Evolutionary conservation across 1,284 basidiomycete genomes (phyloP).

Genomic region (Sporisorium exsertum): DNA sequence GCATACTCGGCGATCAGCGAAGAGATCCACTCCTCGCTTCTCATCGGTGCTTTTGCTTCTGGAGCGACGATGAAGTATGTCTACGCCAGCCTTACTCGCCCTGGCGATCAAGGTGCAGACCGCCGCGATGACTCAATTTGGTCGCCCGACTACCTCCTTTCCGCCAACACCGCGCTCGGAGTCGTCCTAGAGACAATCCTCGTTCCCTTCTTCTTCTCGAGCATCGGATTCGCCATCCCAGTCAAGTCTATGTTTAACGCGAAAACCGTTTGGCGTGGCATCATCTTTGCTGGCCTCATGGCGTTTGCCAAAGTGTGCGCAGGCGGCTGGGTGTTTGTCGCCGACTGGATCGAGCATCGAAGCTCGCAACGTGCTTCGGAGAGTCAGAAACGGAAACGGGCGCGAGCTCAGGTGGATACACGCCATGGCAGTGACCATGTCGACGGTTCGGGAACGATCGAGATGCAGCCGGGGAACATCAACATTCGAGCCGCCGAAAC

Average conservation of each 20-base stretch:
- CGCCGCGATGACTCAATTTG: not conserved
- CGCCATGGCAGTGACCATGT: not conserved
- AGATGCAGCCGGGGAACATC: constrained; percentile 4
- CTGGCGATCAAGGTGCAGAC: not conserved
- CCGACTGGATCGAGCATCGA: constrained; percentile 33
- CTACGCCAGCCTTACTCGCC: constrained; percentile 1
- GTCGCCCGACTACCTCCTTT: constrained; percentile 19
- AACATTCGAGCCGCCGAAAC: not conserved
- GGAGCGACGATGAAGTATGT: constrained; percentile 59
- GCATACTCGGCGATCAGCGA: constrained; percentile 29
- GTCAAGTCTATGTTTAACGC: constrained; percentile 73
- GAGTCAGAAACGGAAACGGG: not conserved
- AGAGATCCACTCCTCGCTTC: constrained; percentile 70
- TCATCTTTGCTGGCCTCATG: constrained; percentile 74
- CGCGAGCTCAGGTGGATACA: not conserved
- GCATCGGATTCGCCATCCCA: constrained; percentile 74
- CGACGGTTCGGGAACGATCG: not conserved
- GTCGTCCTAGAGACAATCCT: constrained; percentile 65
- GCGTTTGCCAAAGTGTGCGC: constrained; percentile 71
- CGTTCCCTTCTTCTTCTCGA: constrained; percentile 74
- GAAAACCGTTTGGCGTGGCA: constrained; percentile 73
- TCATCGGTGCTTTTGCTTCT: constrained; percentile 72
- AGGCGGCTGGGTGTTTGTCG: constrained; percentile 69
- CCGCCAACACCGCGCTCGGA: constrained; percentile 4
- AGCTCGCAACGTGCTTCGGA: not conserved